Percentiles rank a stretch among this genome's conserved stretches.
phyloP scores from a whole-genome alignment of 2,329 filamentous ascomycete species.

The Coniochaeta sp. region DNA sequence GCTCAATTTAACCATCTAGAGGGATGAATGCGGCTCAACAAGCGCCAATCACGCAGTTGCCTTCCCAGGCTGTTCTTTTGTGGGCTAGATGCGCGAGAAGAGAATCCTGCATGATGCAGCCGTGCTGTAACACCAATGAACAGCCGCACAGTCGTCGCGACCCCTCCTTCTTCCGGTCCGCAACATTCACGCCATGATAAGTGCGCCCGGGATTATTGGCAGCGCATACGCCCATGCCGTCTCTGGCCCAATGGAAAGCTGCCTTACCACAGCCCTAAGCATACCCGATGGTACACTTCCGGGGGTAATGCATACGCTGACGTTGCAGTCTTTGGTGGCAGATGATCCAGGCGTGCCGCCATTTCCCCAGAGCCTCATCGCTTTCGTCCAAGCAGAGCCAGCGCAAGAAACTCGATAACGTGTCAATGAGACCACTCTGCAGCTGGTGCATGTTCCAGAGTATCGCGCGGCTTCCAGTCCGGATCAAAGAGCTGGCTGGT shows the following conservation, averaged over 20 bases:
- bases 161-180: neutral
- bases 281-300: neutral
- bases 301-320: neutral
- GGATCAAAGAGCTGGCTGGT: slow-evolving; percentile 17
- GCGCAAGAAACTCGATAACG: neutral
- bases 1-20: slow-evolving; percentile 1
- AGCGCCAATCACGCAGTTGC: neutral
- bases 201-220: neutral
- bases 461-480: slow-evolving; percentile 16
- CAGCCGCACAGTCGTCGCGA: neutral
- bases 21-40: neutral
- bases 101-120: neutral
- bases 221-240: neutral
- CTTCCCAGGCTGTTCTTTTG: neutral
- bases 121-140: neutral
- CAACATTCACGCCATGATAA: neutral
- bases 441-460: slow-evolving; percentile 15
- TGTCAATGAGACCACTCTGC: slow-evolving; percentile 4
- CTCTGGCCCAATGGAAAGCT: neutral
- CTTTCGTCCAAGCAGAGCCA: neutral
- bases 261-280: neutral
- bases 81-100: neutral
- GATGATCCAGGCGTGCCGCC: neutral
- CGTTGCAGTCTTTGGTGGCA: neutral
- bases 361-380: neutral